Evolutionary conservation across 805 yeast species (phyloP), one percentile per base, ranked within the genome.

Genomic region (Wickerhamomyces xylosicus): DNA sequence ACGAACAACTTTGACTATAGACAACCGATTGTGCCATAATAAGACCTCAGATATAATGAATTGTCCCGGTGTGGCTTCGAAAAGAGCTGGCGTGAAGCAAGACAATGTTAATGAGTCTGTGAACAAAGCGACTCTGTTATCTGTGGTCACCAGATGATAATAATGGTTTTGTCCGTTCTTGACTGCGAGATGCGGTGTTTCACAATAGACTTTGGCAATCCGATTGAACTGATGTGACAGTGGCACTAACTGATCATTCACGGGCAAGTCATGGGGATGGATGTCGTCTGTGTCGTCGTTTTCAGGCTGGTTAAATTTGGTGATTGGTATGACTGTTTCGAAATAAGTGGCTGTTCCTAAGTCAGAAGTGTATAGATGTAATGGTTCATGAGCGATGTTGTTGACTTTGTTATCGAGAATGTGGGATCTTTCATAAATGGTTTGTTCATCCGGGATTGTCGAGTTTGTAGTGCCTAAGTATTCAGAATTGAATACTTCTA

Each of bases 401-500:
- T 72, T 73, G 13, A 58, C 54, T 35, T 49, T 53, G 4, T 56
- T 44, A 28, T 63, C 69, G 11, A 76, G 55, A 2, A 66, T 47
- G 16, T 47, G 47, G 25, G 77, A 70, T 42, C 69, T 71, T 31
- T 54, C 52, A 6, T 64, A 44, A 0, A 73, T 58, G n/a, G 57
- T 49, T 5, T 49, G 40, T 0, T 50, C 41, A 10, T 56, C 55
- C 5, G 29, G 29, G 35, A 70, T 67, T 25, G 61, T 54, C 1
- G 61, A 40, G 42, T 51, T 47, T 3, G 54, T 51, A 11, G 29
- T 25, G 39, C 76, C 73, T 37, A 75, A 58, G 11, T 67, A 68
- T n/a, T 58, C 50, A 2, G 76, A 43, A 5, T 72, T 63, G 29
- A 58, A 52, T 5, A 78, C 85, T n/a, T 59, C 57, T 40, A 66